Evolutionary conservation across 805 yeast species (phyloP), one percentile per base, ranked within the genome.

Genomic region (Blastobotrys muscicola): DNA sequence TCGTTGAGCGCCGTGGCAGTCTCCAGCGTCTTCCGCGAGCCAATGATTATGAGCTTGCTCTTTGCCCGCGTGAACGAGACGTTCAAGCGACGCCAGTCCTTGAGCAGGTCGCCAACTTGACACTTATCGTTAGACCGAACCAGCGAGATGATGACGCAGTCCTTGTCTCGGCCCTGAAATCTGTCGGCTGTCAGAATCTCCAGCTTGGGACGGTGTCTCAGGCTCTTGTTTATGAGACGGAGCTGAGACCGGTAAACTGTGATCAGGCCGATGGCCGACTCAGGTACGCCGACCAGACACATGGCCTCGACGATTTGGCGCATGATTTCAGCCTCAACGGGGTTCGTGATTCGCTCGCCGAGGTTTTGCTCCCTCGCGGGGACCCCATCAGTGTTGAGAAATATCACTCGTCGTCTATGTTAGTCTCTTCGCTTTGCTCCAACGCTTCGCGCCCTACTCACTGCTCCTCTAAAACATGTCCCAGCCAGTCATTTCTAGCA

Each of bases 91-190:
- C 97, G 70, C 89, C 96, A 82, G 54, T 92, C 97, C 48, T 74
- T 76, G 36, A 92, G 65, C 36, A 92, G 67, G 26, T 83, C 83
- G 0, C 97, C 97, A 1, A 84, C 79, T 34, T 68, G 70, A 8
- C 70, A 67, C 14, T 73, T 73, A 1, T 68, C 69, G 58, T 89
- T 87, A 3, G 95, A 81, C 39, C 95, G 68, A 2, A 92, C 98
- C 52, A 92, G 66, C 0, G 97, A 90, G 2, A 92, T 84, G 5
- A 92, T 78, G 11, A 92, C 76, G 56, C 95, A 84, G 29, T 85
- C 90, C 55, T 90, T 92, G 61, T 92, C 99, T 44, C 97, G 72
- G 0, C 98, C 99, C 64, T 92, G 98, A 55, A 83, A 90, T 56
- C 82, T 85, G 61, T 92, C 99, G 0, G 97, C 97, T 0, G 99